Percentiles rank a stretch among this genome's conserved stretches.
phyloP scores from a whole-genome alignment of 805 yeast species.

The Kockiozyma suomiensis region DNA sequence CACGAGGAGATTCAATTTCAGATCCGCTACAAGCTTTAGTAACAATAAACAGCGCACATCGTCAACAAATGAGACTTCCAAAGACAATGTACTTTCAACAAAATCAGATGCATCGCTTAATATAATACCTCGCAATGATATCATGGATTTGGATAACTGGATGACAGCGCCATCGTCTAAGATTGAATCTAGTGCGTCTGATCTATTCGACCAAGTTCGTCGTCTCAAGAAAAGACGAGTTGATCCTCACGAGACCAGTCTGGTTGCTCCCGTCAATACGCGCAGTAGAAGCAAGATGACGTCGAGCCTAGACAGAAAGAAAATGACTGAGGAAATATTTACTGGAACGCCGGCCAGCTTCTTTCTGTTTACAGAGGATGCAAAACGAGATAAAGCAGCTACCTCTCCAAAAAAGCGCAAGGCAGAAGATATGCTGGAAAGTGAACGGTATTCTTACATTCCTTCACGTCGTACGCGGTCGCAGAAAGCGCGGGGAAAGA shows the following conservation, averaged over 20 bases:
- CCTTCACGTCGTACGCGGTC: not conserved
- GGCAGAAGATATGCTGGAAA: slow-evolving; percentile 5
- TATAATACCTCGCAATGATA: not conserved
- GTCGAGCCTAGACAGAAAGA: not conserved
- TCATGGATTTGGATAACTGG: not conserved
- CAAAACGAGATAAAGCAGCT: not conserved
- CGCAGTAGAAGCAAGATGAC: not conserved
- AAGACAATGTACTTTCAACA: not conserved
- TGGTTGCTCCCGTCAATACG: not conserved
- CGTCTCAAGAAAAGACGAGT: slow-evolving; percentile 4
- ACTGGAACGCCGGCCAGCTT: not conserved
- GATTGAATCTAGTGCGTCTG: not conserved
- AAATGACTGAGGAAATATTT: not conserved
- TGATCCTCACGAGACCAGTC: not conserved
- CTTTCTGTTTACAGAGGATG: not conserved
- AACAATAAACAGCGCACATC: not conserved
- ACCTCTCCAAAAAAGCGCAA: slow-evolving; percentile 1
- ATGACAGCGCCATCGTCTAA: not conserved
- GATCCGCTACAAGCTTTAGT: not conserved
- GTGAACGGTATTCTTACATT: not conserved
- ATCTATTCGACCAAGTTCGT: slow-evolving; percentile 1
- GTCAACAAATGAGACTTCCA: not conserved
- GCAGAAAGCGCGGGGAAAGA: not conserved
- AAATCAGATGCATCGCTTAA: too few relatives aligned
- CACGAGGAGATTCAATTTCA: not conserved